Evolutionary conservation across 768 basidiomycete species (phyloP).

Genomic region (Hericium rajendrae): DNA sequence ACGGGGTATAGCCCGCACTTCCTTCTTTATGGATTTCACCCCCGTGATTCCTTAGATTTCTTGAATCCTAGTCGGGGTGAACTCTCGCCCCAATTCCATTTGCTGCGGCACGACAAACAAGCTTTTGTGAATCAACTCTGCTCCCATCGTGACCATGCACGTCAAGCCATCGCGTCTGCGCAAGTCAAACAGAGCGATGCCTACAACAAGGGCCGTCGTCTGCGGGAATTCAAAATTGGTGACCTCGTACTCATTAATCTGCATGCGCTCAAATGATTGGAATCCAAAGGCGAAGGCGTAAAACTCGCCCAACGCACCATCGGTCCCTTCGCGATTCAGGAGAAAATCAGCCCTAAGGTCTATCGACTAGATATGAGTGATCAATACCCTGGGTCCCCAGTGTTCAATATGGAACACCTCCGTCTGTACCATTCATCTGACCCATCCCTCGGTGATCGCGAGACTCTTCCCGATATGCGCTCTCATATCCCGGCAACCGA

Average conservation of each 20-base stretch:
- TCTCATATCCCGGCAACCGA: not conserved
- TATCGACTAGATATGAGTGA: slow-evolving; percentile 13
- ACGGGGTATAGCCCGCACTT: slow-evolving; percentile 12
- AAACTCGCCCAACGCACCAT: slow-evolving; percentile 13
- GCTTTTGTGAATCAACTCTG: not conserved
- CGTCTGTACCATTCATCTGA: slow-evolving; percentile 14
- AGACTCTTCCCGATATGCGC: not conserved
- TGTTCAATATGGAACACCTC: slow-evolving; percentile 20
- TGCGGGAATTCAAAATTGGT: slow-evolving; percentile 14
- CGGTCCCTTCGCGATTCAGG: slow-evolving; percentile 18
- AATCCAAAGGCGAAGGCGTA: slow-evolving; percentile 14
- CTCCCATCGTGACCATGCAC: slow-evolving; percentile 2
- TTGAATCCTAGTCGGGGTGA: not conserved
- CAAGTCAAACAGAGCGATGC: slow-evolving; percentile 7
- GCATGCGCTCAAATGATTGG: slow-evolving; percentile 11
- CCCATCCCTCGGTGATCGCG: slow-evolving; percentile 5
- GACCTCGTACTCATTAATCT: slow-evolving; percentile 17
- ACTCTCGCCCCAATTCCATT: not conserved
- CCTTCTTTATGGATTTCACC: slow-evolving; percentile 14
- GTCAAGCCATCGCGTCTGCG: slow-evolving; percentile 9
- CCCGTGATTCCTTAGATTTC: not conserved
- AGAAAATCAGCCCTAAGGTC: slow-evolving; percentile 15
- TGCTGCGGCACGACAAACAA: not conserved
- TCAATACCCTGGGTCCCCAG: slow-evolving; percentile 15
- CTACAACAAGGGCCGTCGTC: slow-evolving; percentile 12